A percentile compares a stretch with the other conserved stretches of the same genome.
Conservation (phyloP, 148 eudicot species). For the Vaccinium corymbosum region DNA sequence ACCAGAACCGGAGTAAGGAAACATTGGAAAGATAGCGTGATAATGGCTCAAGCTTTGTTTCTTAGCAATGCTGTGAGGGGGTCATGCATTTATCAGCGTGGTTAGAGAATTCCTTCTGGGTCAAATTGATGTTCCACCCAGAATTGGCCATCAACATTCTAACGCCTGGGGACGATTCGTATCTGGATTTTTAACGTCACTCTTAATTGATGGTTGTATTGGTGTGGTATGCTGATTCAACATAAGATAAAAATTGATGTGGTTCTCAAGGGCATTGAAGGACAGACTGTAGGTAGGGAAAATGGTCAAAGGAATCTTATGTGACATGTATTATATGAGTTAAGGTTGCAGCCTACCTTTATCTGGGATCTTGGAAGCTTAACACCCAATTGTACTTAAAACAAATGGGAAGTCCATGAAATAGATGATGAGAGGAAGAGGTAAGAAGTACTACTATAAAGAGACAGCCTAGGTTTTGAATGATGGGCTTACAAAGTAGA, state of each 20-base stretch:
- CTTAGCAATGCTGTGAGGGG: not conserved
- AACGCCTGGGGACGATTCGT: not conserved
- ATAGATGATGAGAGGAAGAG: not conserved
- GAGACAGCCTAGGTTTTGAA: not conserved
- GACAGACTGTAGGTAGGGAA: not conserved
- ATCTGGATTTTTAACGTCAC: not conserved
- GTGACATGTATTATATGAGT: not conserved
- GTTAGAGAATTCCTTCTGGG: not conserved
- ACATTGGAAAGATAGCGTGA: not conserved
- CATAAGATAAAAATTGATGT: not conserved
- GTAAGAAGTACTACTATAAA: not conserved
- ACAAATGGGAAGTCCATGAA: not conserved
- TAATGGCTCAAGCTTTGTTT: not conserved
- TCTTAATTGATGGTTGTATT: not conserved
- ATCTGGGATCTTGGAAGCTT: not conserved
- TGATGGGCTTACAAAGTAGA: not conserved
- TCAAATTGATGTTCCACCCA: not conserved
- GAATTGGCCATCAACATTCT: not conserved
- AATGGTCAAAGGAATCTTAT: slow-evolving; percentile 11
- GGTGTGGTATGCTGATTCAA: not conserved
- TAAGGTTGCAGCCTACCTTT: not conserved
- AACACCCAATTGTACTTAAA: not conserved
- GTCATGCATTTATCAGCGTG: not conserved
- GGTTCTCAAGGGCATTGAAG: slow-evolving; percentile 10
- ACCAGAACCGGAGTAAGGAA: not conserved